Evolutionary conservation across 495 filamentous ascomycete species (phyloP), one percentile per base, ranked within the genome.

Genomic region (Neurospora sp.): DNA sequence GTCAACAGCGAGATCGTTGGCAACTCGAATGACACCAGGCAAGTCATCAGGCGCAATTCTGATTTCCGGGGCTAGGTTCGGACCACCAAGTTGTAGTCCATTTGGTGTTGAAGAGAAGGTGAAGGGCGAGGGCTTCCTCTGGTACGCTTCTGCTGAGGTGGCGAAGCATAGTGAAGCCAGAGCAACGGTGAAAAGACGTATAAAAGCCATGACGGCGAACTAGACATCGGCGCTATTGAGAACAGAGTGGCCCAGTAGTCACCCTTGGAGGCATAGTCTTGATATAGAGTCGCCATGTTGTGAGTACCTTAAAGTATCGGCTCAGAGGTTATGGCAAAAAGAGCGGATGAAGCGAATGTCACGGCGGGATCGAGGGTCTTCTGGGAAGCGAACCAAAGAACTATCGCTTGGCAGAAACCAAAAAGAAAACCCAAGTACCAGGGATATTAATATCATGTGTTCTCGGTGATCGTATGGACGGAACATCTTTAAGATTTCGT

Each of bases 11-110:
- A 87, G 74, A 69, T 84, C 82, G 65, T 82, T 77, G 44, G 81
- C 83, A 7, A 83, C 87, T 70, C 85, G 81, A 27, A 85, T 81
- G 22, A 88, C 83, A 16, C 85, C 86, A 0, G 79, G 78, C 68
- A 82, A 83, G 75, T 89, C 86, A 20, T 78, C 72, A 2, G 75
- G 69, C 31, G 80, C 79, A 5, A 80, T 74, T 38, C 78, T 27
- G 69, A 80, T 79, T 65, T 79, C 75, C 3, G 79, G 79, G 27
- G 76, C 76, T 9, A 79, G 41, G 44, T 35, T 48, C 4, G 77
- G 73, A 0, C 76, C 76, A 39, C 75, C 79, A 8, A 80, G 76
- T 44, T 78, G 77, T 9, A 75, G 71, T 16, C 76, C 78, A 42
- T 44, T 71, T 53, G 31, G 70, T 3, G 38, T 59, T 6, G 75